phyloP scores from a whole-genome alignment of 2,329 filamentous ascomycete species.

The Colletotrichum agaves region DNA sequence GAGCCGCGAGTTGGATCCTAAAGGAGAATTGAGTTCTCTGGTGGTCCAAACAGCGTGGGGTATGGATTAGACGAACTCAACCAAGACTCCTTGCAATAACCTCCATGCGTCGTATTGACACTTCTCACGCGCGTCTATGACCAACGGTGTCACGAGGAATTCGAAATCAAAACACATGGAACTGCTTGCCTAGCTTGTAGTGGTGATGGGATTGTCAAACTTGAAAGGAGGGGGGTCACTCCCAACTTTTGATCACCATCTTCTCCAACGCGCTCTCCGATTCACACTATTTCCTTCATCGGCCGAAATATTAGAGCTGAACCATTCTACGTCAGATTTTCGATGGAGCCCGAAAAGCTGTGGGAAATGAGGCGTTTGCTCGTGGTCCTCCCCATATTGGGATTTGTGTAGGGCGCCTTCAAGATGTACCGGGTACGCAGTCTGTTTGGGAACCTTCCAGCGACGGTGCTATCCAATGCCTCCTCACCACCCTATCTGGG shows the following conservation, averaged over 20 bases:
- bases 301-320: too few relatives aligned
- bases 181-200: too few relatives aligned
- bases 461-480: conserved; percentile 17
- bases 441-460: neutral
- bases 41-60: neutral
- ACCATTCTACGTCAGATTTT: fast-evolving
- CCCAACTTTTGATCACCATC: too few relatives aligned
- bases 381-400: neutral
- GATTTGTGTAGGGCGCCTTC: neutral
- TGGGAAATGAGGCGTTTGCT: neutral
- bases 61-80: neutral
- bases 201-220: too few relatives aligned
- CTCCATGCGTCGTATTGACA: neutral
- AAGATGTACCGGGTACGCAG: conserved; percentile 6
- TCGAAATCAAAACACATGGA: too few relatives aligned
- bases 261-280: too few relatives aligned
- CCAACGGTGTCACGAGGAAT: too few relatives aligned
- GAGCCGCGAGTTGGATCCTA: too few relatives aligned
- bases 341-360: neutral
- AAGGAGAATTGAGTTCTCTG: neutral
- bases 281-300: too few relatives aligned
- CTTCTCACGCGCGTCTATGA: too few relatives aligned
- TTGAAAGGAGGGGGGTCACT: too few relatives aligned
- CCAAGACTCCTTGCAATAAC: neutral
- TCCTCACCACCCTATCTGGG: conserved; percentile 17